These are phyloP conservation scores for apple (Malus domestica) DNA, from an alignment of 306 rosid species.

Conservation along the genomic window ASM211411v1 NC_041789.1:8077001-8077500, in stretches of 20 bases:
- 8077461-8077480: slow-evolving; percentile 37
- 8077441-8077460: slow-evolving; percentile 17
- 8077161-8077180: slow-evolving; percentile 63
- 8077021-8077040: background rate
- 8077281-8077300: background rate
- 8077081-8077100: background rate
- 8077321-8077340: background rate
- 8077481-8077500: slow-evolving; percentile 77
- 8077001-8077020: background rate
- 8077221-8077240: slow-evolving; percentile 45
- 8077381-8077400: background rate
- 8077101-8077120: background rate
- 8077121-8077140: slow-evolving; percentile 49
- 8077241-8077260: background rate
- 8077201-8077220: slow-evolving; percentile 76
- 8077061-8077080: background rate
- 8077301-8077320: background rate
- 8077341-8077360: background rate
- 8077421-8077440: background rate
- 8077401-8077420: background rate
- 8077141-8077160: slow-evolving; percentile 54
- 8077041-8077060: background rate
- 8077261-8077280: background rate
- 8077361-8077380: background rate
- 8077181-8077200: slow-evolving; percentile 63